Evolutionary conservation across 2,329 filamentous ascomycete genomes (phyloP), one percentile per base, ranked within the genome.

Genomic region (Pezicula radicicola): DNA sequence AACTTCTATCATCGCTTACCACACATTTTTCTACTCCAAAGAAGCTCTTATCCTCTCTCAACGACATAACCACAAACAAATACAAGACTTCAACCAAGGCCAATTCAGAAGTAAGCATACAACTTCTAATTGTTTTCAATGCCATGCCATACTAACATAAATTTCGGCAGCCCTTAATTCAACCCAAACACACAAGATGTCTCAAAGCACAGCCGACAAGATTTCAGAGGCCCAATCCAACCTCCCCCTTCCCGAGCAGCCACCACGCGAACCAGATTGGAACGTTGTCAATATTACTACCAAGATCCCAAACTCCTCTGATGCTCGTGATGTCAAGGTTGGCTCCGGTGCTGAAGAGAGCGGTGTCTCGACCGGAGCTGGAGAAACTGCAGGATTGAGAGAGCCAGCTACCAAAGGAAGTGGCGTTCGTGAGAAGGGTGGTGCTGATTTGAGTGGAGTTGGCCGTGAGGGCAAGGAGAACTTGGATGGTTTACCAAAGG

Each of bases 171-270:
- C 12, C 30, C 7, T 33, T 7, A 33, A 33, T 33, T 33, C 30
- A 33, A 33, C 10, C 30, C 9, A 33, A 33, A 18, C 48, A 41
- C 21, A 25, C 55, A 60, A 53, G 21, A 64, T 63, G 62, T 46
- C 63, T 72, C 62, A 69, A 56, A 68, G 70, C 71, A 89, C 89
- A 70, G 67, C 75, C 58, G 75, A 86, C 50, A 75, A 87, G 69
- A 87, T 92, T 66, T 80, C 85, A 48, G 72, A 88, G 69, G 78
- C 78, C 64, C 78, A 86, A 72, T 72, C 84, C 68, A 90, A 91
- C 71, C 84, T 95, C 30, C 88, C 88, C 48, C 81, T 92, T 47
- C 90, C 89, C 16, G 88, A 93, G 2, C 78, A 92, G 59, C 89
- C 89, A 19, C 88, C 88, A 1, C 74, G 72, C n/a, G 73, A 83